A percentile compares a stretch with the other conserved stretches of the same genome.
phyloP scores from a whole-genome alignment of 495 filamentous ascomycete species.

The Staphylotrichum tortipilum region DNA sequence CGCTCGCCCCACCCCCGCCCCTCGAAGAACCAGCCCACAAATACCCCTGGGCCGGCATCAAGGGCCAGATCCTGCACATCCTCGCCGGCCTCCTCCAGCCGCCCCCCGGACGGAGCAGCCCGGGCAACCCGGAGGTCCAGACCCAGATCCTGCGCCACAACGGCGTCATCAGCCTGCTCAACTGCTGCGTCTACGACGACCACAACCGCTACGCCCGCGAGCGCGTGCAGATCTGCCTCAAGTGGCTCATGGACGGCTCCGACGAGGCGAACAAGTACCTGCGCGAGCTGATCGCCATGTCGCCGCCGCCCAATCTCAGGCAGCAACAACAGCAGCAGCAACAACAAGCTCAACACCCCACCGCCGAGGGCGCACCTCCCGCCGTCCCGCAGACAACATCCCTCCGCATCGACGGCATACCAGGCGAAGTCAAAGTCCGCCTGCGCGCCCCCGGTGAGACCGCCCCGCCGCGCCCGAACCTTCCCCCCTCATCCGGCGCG shows the following conservation, averaged over 20 bases:
- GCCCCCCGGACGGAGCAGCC: conserved; percentile 37
- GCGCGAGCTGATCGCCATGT: conserved; percentile 44
- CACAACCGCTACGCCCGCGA: conserved; percentile 87
- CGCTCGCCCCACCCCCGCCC: conserved; percentile 50
- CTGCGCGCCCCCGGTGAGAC: conserved; percentile 18
- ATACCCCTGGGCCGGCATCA: conserved; percentile 89
- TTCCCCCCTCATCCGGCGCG: not conserved
- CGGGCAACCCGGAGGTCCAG: conserved; percentile 71
- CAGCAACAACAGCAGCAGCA: not conserved
- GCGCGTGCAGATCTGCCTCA: conserved; percentile 81
- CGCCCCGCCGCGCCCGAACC: not conserved
- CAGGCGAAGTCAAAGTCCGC: conserved; percentile 37
- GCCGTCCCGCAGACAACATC: conserved; percentile 8
- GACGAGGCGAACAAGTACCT: conserved; percentile 69
- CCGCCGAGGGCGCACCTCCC: not conserved
- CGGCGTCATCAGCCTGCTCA: conserved; percentile 75
- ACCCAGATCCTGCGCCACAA: conserved; percentile 73
- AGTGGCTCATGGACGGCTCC: conserved; percentile 80
- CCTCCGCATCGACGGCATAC: conserved; percentile 36
- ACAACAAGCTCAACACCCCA: not conserved
- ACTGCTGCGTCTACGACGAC: conserved; percentile 77
- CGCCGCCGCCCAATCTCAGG: conserved; percentile 22
- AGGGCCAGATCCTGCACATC: conserved; percentile 82
- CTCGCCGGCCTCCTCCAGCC: conserved; percentile 68
- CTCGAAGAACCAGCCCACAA: conserved; percentile 70